Conservation (phyloP, 2,329 filamentous ascomycete species). For the Dactylellina parvicollis region DNA sequence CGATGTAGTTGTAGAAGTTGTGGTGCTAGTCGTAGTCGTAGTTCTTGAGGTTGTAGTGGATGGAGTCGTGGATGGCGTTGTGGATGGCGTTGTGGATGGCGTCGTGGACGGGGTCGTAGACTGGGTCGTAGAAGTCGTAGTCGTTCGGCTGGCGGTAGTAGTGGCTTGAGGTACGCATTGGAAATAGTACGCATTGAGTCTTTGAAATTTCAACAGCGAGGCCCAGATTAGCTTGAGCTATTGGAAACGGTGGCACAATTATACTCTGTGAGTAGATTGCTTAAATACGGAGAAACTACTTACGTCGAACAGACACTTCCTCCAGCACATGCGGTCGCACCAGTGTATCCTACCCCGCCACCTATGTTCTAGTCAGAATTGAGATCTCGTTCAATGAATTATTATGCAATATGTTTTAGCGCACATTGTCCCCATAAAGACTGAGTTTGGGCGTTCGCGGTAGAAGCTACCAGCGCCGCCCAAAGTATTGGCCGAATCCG, state of each 20-base stretch:
- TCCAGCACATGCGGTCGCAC: not conserved
- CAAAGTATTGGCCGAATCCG: not conserved
- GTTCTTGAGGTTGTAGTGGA: not conserved
- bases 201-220: not conserved
- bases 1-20: not conserved
- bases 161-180: constrained; percentile 14
- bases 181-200: constrained; percentile 25
- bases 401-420: not conserved
- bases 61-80: not conserved
- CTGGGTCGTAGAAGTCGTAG: not conserved
- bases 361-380: not conserved
- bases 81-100: not conserved
- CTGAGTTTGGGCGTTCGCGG: constrained; percentile 8
- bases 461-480: not conserved
- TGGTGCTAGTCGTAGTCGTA: constrained; percentile 13
- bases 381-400: not conserved
- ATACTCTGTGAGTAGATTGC: not conserved
- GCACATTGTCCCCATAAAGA: constrained; percentile 15
- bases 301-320: constrained; percentile 15
- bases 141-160: not conserved
- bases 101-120: not conserved
- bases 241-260: not conserved
- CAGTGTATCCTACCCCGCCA: constrained; percentile 8
- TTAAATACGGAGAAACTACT: not conserved
- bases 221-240: not conserved